Base-by-base conservation (phyloP, 1,139 yeast genomes). In the Arxiozyma telluris region DNA sequence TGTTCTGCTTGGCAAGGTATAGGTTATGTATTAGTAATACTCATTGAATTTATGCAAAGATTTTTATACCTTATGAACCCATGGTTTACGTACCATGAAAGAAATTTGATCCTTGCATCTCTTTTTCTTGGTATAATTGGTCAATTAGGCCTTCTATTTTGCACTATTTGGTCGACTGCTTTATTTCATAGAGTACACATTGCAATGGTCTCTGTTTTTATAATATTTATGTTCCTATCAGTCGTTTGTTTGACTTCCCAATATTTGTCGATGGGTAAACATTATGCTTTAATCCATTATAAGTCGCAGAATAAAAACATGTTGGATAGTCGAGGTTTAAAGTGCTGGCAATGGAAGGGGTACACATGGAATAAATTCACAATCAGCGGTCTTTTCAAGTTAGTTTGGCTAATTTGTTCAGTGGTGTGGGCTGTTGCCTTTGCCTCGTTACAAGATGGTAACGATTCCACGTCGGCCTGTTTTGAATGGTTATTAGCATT, bases 401-500 rank as follows among this genome's bases (percentile, higher is more conserved):
- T 75, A 5, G 43, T 78, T 9, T 91, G 96, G 96, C 71, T 87
- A 47, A 57, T 74, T 2, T 68, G 77, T 18, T 95, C 96, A 1
- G 73, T 85, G 22, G 80, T 74, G 0, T 77, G 88, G 66, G 96
- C 94, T 5, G 71, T 85, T 30, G 76, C 80, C 43, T 91, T 89
- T 63, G 93, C 82, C 15, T 77, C 71, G 1, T 71, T 73, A 52
- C 71, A 76, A 1, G 11, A 27, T 9, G 7, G 30, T 8, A 76
- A 72, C 43, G 55, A 72, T 11, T 70, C 75, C 43, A 70, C 75
- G 15, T 71, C 77, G 22, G 87, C 81, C 3, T 72, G 72, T n/a
- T 82, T 86, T 67, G 98, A 91, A 69, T 91, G 98, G 97, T 65
- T 81, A 9, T 71, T 90, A 48, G 83, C 91, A 9, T 91, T 84